Base-by-base conservation (phyloP, 768 basidiomycete species). In the Suillus clintonianus region DNA sequence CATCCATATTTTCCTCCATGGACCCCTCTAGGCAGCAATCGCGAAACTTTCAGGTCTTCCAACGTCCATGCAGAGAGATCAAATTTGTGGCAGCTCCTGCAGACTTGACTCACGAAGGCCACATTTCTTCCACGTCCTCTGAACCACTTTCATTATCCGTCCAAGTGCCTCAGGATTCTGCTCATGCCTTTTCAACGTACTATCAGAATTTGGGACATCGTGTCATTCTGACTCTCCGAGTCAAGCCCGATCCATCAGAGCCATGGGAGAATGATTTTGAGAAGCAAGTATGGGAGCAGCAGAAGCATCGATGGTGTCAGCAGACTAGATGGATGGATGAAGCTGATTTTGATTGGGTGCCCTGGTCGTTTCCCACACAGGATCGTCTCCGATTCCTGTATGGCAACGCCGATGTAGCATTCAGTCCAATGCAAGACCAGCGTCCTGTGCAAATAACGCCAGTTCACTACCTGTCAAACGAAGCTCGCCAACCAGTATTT, bases 381-480 rank as follows among this genome's bases (percentile, higher is more conserved):
- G 1, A 63, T 75, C 41, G 58, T 53, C 17, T 48, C 66, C 7
- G 14, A 19, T 7, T 15, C 1, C 1, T 60, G 32, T 2, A 32
- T 2, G 13, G 10, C 8, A 1, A 11, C 27, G 13, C n/a, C 27
- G 2, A 2, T 22, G 7, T 22, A 41, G 3, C 24, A 14, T 4
- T 30, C 55, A 43, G 45, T 41, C 15, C 34, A 1, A 14, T 34
- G 15, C 54, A 22, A 51, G 41, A 6, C 15, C 15, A n/a, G 51
- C 11, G 15, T 62, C 9, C 8, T 64, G 71, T 41, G 53, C 45
- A 0, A 45, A 62, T 22, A 17, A 71, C 62, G 24, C 17, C 62
- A 27, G 55, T 9, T 9, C 72, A 72, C 27, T 72, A 69, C 54
- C 66, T 73, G 45, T 55, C 67, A 19, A 42, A 64, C 43, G 65